phyloP scores from a whole-genome alignment of 2,329 filamentous ascomycete species.

The Diaporthe sp. region DNA sequence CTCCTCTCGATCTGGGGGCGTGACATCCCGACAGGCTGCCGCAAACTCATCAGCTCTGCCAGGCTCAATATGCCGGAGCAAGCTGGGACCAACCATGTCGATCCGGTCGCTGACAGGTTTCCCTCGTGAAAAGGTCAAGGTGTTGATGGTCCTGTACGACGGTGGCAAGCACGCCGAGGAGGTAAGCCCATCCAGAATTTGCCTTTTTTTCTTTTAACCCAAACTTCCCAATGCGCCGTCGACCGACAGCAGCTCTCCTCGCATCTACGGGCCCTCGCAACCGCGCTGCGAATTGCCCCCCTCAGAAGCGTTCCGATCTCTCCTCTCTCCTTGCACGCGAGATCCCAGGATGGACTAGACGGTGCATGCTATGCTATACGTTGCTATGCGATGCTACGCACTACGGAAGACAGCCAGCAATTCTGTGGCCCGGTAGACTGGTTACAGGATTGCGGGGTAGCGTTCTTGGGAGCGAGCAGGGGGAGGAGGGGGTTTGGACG shows the following conservation, averaged over 20 bases:
- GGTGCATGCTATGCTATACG: not conserved
- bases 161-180: conserved; percentile 90
- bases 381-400: conserved; percentile 6
- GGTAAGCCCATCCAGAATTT: conserved; percentile 62
- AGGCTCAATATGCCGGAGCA: conserved; percentile 38
- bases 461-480: conserved; percentile 16
- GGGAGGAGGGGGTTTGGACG: conserved; percentile 14
- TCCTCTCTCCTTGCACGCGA: not conserved
- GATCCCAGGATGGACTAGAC: not conserved
- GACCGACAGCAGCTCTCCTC: conserved; percentile 16
- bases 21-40: conserved; percentile 40
- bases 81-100: conserved; percentile 57
- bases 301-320: not conserved
- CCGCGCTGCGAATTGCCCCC: not conserved
- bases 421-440: conserved; percentile 28
- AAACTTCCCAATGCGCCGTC: conserved; percentile 26
- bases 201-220: not conserved
- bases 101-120: conserved; percentile 69
- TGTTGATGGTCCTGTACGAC: conserved; percentile 94
- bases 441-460: conserved; percentile 37
- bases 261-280: not conserved
- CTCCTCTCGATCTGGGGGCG: conserved; percentile 28
- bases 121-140: conserved; percentile 82
- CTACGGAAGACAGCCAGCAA: not conserved
- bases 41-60: conserved; percentile 23